Percentiles rank a stretch among this genome's conserved stretches.
Conservation (phyloP, 495 filamentous ascomycete species). For the Podospora pseudocomata region DNA sequence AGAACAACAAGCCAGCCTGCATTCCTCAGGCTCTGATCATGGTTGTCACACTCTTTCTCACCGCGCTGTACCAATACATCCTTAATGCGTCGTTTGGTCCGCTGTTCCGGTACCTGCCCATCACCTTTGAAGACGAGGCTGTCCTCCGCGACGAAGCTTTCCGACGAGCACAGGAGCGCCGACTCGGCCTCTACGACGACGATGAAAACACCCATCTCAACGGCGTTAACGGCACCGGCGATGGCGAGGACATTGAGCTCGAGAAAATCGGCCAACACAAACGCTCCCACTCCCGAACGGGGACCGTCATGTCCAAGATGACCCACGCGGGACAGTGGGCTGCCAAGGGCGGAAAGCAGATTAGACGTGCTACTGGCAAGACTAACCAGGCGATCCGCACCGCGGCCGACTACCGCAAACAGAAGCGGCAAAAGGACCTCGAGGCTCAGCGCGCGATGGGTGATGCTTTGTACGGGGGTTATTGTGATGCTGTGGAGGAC, state of each 20-base stretch:
- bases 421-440: slow-evolving; percentile 46
- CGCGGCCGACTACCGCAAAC: slow-evolving; percentile 39
- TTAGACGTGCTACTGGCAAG: slow-evolving; percentile 42
- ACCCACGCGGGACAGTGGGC: slow-evolving; percentile 49
- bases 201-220: slow-evolving; percentile 31
- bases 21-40: slow-evolving; percentile 85
- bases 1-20: slow-evolving; percentile 56
- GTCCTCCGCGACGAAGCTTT: slow-evolving; percentile 86
- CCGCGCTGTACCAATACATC: slow-evolving; percentile 73
- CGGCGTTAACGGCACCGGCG: slow-evolving; percentile 6
- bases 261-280: slow-evolving; percentile 33
- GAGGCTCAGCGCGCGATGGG: slow-evolving; percentile 70
- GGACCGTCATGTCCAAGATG: slow-evolving; percentile 35
- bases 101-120: slow-evolving; percentile 83
- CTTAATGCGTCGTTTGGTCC: slow-evolving; percentile 84
- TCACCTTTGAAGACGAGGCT: slow-evolving; percentile 93
- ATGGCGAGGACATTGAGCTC: slow-evolving; percentile 56
- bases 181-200: slow-evolving; percentile 52
- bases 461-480: slow-evolving; percentile 78
- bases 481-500: slow-evolving; percentile 91
- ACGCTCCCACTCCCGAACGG: slow-evolving; percentile 22
- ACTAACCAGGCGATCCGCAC: slow-evolving; percentile 36
- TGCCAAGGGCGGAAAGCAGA: slow-evolving; percentile 38
- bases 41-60: slow-evolving; percentile 69
- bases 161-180: slow-evolving; percentile 66